Conservation (phyloP, 495 filamentous ascomycete species). For the Penicillium canariense region DNA sequence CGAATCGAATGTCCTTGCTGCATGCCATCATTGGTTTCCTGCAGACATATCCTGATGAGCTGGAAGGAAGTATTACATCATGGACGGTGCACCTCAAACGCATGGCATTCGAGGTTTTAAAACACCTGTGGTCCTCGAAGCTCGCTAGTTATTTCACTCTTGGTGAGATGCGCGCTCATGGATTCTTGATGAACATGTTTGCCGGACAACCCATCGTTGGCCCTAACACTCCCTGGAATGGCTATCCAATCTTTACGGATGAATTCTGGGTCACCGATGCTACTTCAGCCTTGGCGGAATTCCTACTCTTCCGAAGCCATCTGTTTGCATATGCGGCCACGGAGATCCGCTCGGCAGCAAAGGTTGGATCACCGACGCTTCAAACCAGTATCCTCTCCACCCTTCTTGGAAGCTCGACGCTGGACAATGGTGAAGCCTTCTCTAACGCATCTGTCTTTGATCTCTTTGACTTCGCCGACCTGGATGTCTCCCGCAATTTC, state of each 20-base stretch:
- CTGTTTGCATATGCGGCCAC: constrained; percentile 78
- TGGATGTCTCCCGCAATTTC: constrained; percentile 55
- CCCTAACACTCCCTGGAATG: constrained; percentile 67
- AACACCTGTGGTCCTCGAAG: constrained; percentile 77
- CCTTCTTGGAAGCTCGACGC: constrained; percentile 68
- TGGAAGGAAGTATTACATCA: constrained; percentile 60
- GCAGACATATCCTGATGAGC: constrained; percentile 57
- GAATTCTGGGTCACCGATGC: constrained; percentile 65
- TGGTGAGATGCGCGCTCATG: constrained; percentile 70
- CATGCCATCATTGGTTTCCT: constrained; percentile 71
- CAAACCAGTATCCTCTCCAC: constrained; percentile 76
- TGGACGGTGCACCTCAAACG: constrained; percentile 73
- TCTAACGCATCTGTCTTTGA: constrained; percentile 78
- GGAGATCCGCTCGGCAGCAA: constrained; percentile 75
- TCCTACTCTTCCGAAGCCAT: constrained; percentile 68
- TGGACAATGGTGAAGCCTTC: constrained; percentile 59
- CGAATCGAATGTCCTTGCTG: constrained; percentile 68
- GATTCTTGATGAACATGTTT: constrained; percentile 70
- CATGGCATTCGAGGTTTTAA: constrained; percentile 72
- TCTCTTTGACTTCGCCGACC: constrained; percentile 84
- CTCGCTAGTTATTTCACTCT: constrained; percentile 73
- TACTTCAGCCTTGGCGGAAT: constrained; percentile 65
- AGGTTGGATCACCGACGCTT: constrained; percentile 66
- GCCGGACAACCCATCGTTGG: constrained; percentile 61
- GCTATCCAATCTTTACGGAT: constrained; percentile 45